Conservation (phyloP, 306 rosid species). For the Alnus glutinosa region DNA sequence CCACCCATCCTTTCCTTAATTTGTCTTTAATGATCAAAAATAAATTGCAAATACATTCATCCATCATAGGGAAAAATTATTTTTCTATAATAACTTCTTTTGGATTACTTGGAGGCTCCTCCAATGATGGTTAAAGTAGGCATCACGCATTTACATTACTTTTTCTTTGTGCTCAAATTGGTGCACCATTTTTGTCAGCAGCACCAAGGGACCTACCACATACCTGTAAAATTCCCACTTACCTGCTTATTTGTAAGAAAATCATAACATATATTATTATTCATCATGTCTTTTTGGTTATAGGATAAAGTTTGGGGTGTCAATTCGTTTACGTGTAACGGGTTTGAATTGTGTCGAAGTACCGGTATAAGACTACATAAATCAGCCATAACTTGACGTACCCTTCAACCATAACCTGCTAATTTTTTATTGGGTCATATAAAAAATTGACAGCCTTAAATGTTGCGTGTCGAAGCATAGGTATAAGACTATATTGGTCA, state of each 20-base stretch:
- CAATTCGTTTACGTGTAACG: too few relatives aligned
- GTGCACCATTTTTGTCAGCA: constrained; percentile 19
- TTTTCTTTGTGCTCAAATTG: constrained; percentile 16
- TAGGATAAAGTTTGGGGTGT: neutral
- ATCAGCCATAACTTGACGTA: too few relatives aligned
- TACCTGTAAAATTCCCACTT: neutral
- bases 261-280: constrained; percentile 25
- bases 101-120: constrained; percentile 20
- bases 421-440: too few relatives aligned
- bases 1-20: neutral
- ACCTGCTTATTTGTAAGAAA: neutral
- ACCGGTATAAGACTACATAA: too few relatives aligned
- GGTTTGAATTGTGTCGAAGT: too few relatives aligned
- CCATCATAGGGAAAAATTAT: neutral
- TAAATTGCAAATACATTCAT: neutral
- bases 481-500: too few relatives aligned
- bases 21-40: constrained; percentile 3
- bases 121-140: constrained; percentile 27
- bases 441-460: too few relatives aligned
- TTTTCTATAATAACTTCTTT: constrained; percentile 16
- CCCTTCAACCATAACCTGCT: too few relatives aligned
- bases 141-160: constrained; percentile 20
- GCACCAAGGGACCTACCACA: constrained; percentile 20
- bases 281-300: neutral
- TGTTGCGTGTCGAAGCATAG: too few relatives aligned